A percentile compares a stretch with the other conserved stretches of the same genome.
Conservation (phyloP, 352 stramenopile genomes). For the Phytophthora cactorum region DNA sequence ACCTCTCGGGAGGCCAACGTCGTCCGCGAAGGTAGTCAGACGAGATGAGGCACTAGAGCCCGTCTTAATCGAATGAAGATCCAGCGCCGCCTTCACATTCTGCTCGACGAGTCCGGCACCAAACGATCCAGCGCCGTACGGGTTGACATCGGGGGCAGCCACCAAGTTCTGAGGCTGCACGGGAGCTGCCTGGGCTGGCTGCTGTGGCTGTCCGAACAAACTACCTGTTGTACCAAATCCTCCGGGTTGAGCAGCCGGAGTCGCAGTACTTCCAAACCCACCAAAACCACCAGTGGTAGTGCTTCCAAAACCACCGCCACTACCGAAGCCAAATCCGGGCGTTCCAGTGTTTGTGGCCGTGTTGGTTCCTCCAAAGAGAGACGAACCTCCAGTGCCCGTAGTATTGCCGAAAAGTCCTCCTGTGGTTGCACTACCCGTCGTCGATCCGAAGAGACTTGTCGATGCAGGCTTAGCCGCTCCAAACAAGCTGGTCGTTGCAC, state of each 20-base stretch:
- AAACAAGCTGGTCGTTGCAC: constrained; percentile 48
- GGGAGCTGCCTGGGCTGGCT: constrained; percentile 33
- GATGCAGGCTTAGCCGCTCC: constrained; percentile 44
- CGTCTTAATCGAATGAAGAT: constrained; percentile 64
- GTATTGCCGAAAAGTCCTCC: constrained; percentile 45
- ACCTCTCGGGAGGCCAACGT: constrained; percentile 73
- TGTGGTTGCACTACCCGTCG: constrained; percentile 25
- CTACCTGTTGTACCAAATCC: constrained; percentile 41
- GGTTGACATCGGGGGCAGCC: constrained; percentile 62
- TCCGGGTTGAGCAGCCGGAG: constrained; percentile 34
- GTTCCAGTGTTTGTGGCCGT: constrained; percentile 37
- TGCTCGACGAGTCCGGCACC: constrained; percentile 65
- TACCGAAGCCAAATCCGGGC: constrained; percentile 49
- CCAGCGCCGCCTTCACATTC: constrained; percentile 67
- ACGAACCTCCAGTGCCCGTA: constrained; percentile 36
- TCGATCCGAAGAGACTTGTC: constrained; percentile 47
- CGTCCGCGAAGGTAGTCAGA: constrained; percentile 65
- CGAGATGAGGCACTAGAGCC: constrained; percentile 55
- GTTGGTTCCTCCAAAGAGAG: constrained; percentile 45
- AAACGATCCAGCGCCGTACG: constrained; percentile 61
- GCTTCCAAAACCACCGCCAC: constrained; percentile 42
- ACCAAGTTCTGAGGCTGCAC: constrained; percentile 58
- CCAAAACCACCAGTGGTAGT: constrained; percentile 50
- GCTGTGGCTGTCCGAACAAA: constrained; percentile 45
- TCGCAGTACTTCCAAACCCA: constrained; percentile 44